Conservation (phyloP, 441 rosid species). For the Erodium chrysanthum region DNA sequence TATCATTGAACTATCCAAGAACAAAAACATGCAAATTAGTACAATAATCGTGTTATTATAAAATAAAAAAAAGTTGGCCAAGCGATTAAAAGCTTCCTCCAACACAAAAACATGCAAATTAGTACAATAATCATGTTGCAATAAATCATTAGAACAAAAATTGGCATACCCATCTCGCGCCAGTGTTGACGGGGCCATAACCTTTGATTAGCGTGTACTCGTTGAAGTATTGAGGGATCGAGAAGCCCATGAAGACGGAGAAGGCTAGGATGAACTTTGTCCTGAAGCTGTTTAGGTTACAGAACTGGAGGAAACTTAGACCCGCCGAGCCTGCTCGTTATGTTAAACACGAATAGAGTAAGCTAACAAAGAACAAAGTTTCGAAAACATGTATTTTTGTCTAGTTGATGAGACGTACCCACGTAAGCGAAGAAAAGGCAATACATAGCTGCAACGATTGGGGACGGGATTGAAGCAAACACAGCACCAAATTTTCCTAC, state of each 20-base stretch:
- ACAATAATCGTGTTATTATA: not conserved
- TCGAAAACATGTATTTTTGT: no score
- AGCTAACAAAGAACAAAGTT: no score
- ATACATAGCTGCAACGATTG: slow-evolving; percentile 73
- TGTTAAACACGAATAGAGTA: not conserved
- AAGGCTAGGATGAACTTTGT: slow-evolving; percentile 68
- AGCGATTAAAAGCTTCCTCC: no score
- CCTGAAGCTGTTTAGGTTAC: slow-evolving; percentile 89
- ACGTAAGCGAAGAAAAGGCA: slow-evolving; percentile 94
- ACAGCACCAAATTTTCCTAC: slow-evolving; percentile 95
- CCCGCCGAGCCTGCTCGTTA: slow-evolving; percentile 70
- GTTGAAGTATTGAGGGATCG: slow-evolving; percentile 85
- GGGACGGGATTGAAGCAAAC: slow-evolving; percentile 87
- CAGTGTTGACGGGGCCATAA: slow-evolving; percentile 76
- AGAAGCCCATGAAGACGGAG: slow-evolving; percentile 80
- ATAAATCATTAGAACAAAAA: no score
- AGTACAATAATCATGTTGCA: no score
- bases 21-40: not conserved
- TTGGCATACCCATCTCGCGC: slow-evolving; percentile 67
- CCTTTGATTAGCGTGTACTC: slow-evolving; percentile 78
- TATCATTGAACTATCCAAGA: slow-evolving; percentile 70
- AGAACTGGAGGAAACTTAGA: slow-evolving; percentile 79
- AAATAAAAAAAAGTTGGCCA: no score
- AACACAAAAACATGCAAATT: no score
- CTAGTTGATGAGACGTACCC: slow-evolving; percentile 38